These are phyloP conservation scores for Raphanus raphanistrum DNA, from an alignment of 345 rosid species.

Conservation along the genomic window DNA sequence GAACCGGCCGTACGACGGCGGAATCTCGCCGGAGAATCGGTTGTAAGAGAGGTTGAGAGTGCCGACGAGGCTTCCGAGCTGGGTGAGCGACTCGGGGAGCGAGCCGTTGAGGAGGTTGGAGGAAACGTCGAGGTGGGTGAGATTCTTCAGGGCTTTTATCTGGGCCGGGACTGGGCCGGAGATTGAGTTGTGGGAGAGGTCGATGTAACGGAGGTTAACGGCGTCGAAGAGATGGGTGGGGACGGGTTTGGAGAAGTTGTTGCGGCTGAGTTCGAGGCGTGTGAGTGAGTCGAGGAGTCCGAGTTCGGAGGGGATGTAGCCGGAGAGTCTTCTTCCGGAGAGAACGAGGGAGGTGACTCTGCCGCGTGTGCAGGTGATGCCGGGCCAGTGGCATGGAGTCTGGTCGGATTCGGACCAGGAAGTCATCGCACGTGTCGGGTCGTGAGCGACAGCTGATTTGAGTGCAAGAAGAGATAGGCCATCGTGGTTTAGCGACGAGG, in stretches of 20 bases:
- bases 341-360: constrained; percentile 70
- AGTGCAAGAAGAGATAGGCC: constrained; percentile 91
- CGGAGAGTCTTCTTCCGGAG: constrained; percentile 52
- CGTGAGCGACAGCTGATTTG: constrained; percentile 64
- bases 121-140: constrained; percentile 72
- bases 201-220: constrained; percentile 51
- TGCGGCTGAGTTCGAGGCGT: constrained; percentile 56
- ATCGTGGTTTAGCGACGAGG: constrained; percentile 57
- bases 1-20: constrained; percentile 63
- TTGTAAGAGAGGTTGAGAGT: constrained; percentile 77
- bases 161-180: constrained; percentile 61
- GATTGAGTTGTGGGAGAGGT: constrained; percentile 74
- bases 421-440: constrained; percentile 57
- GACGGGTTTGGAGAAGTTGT: constrained; percentile 64
- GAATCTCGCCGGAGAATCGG: constrained; percentile 69
- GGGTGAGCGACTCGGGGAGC: constrained; percentile 60
- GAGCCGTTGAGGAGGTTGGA: constrained; percentile 71
- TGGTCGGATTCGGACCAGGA: constrained; percentile 79
- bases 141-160: constrained; percentile 47
- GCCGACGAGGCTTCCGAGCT: constrained; percentile 62
- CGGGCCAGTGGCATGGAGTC: constrained; percentile 83
- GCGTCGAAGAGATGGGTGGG: constrained; percentile 67
- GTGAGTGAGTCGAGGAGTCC: constrained; percentile 68
- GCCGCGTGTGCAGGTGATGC: constrained; percentile 56
- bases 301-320: constrained; percentile 90